Percentiles rank a stretch among this genome's conserved stretches.
Conservation (phyloP, 306 rosid species). For the Glycine soja region DNA sequence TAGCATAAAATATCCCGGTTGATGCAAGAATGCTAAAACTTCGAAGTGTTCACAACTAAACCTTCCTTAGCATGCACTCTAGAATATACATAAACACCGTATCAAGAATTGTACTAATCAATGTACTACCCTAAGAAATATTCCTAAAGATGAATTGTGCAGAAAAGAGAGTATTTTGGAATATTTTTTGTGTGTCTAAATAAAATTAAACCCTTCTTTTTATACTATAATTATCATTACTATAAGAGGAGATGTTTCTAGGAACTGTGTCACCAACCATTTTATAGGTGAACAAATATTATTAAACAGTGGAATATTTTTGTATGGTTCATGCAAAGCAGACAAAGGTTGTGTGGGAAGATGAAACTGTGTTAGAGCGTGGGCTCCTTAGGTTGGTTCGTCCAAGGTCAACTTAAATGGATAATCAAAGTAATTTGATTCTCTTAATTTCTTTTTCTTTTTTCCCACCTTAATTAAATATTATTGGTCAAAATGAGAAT, state of each 20-base stretch:
- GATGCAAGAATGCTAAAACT: slow-evolving; percentile 12
- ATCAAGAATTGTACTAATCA: slow-evolving; percentile 52
- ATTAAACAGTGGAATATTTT: slow-evolving; percentile 42
- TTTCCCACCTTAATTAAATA: not conserved
- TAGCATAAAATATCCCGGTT: slow-evolving; percentile 30
- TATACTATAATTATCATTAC: slow-evolving; percentile 32
- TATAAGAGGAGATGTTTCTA: slow-evolving; percentile 46
- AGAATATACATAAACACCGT: slow-evolving; percentile 39
- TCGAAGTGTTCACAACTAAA: slow-evolving; percentile 5
- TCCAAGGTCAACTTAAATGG: slow-evolving; percentile 57
- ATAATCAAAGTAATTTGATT: slow-evolving; percentile 51
- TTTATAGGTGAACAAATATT: slow-evolving; percentile 40
- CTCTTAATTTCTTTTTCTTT: slow-evolving; percentile 19
- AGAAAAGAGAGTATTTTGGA: slow-evolving; percentile 50
- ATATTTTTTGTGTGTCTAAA: slow-evolving; percentile 48
- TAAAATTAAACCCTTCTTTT: slow-evolving; percentile 29
- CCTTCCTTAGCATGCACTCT: slow-evolving; percentile 22
- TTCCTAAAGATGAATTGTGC: slow-evolving; percentile 50
- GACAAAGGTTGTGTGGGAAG: slow-evolving; percentile 18
- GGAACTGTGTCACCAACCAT: slow-evolving; percentile 45
- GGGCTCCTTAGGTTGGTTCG: slow-evolving; percentile 49
- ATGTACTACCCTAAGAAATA: slow-evolving; percentile 53
- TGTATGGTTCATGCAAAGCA: slow-evolving; percentile 46
- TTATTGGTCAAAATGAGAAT: slow-evolving; percentile 39
- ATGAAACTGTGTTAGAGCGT: slow-evolving; percentile 44